Evolutionary conservation across 345 rosid species (phyloP), one percentile per base, ranked within the genome.

Genomic region (Ricinus communis): DNA sequence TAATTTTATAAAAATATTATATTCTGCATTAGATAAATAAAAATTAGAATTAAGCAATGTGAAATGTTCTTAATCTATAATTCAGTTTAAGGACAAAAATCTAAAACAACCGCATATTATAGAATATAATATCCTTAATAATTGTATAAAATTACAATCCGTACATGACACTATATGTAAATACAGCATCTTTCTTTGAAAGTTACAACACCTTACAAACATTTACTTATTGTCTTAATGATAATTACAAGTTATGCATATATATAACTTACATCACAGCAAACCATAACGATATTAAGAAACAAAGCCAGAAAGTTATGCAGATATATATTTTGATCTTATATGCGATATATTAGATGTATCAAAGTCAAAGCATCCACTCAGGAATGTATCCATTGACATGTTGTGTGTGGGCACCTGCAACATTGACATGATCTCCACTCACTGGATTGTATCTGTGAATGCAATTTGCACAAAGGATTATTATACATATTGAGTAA

Each of bases 361-460:
- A 49, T 22, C 5, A 10, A 27, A 33, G 6, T 82, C 65, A 82
- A 47, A 80, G 86, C 85, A 80, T 82, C 86, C 86, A 86, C 5
- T 83, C 85, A 24, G 86, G 86, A 38, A 86, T 57, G 75, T 59
- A 86, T 57, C 87, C 90, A 28, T 54, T 74, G 46, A 67, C 59
- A 38, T 72, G 77, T 53, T 78, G 86, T 38, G 51, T 59, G 4
- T 72, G 71, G 2, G 31, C 77, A 43, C 45, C 75, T 28, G 68
- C 59, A 41, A 28, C 72, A 61, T 51, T 70, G 30, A 70, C 53
- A 49, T 76, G 80, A 38, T 76, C 85, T 50, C 62, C 65, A 15
- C 50, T 68, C 53, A 66, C 58, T 11, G 62, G 78, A 62, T 73
- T 75, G 79, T 85, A 83, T 57, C 86, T 85, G 86, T 11, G 14